Percentiles rank a stretch among this genome's conserved stretches.
Evolutionary conservation across 768 basidiomycete species (phyloP).

Genomic region (Boletus bicolor): DNA sequence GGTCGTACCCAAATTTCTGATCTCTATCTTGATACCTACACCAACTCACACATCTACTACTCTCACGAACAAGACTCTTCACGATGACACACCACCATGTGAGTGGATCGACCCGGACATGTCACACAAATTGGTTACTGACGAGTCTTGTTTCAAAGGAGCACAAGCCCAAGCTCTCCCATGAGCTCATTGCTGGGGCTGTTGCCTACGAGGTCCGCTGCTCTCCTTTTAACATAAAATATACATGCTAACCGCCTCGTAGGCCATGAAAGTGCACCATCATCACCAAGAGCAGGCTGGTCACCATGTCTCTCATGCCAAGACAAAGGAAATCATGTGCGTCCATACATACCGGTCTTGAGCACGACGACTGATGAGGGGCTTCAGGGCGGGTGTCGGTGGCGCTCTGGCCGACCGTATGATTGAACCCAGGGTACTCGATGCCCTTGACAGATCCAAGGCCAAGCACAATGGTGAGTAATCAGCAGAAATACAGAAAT

Average conservation of each 20-base stretch:
- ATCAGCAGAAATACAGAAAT: too few relatives aligned
- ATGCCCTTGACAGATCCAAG: constrained; percentile 43
- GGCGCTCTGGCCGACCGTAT: constrained; percentile 53
- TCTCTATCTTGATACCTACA: constrained; percentile 5
- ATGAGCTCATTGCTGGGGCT: constrained; percentile 66
- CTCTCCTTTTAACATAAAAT: neutral
- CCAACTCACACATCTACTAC: neutral
- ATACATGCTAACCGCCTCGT: neutral
- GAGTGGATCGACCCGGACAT: neutral
- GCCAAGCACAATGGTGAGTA: constrained; percentile 38
- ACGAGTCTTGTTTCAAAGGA: constrained; percentile 34
- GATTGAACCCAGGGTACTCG: constrained; percentile 60
- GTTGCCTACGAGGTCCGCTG: constrained; percentile 56
- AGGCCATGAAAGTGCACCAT: constrained; percentile 66
- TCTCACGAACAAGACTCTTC: neutral
- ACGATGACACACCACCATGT: constrained; percentile 23
- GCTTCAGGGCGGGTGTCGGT: constrained; percentile 48
- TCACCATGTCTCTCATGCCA: constrained; percentile 44
- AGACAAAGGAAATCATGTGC: constrained; percentile 49
- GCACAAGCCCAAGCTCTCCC: constrained; percentile 58
- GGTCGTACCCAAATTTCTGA: neutral
- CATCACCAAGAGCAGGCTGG: constrained; percentile 51
- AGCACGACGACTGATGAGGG: neutral
- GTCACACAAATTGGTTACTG: neutral
- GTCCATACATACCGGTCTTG: constrained; percentile 31